Conservation (phyloP, 2,329 filamentous ascomycete genomes). For the Nakataea oryzae region DNA sequence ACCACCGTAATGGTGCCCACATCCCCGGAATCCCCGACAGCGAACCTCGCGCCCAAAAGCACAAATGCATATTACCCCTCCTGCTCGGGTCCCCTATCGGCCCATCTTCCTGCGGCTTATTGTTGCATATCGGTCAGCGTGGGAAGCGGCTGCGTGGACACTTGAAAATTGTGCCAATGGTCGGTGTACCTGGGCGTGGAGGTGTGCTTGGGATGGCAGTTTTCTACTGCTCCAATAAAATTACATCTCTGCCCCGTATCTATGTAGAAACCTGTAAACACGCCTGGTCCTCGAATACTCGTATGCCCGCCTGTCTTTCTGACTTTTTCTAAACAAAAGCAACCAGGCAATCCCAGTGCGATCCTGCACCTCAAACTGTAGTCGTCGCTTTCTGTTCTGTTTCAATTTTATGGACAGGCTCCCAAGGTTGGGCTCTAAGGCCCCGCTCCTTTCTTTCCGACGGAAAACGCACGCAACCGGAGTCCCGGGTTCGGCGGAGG, state of each 20-base stretch:
- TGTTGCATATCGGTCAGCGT: no score
- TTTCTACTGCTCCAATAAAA: no score
- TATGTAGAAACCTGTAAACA: background rate
- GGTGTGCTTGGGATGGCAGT: no score
- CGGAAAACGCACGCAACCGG: background rate
- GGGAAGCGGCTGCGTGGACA: background rate
- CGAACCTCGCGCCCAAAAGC: background rate
- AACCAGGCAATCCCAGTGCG: no score
- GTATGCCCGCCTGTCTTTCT: no score
- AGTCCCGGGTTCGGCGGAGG: background rate
- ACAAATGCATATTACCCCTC: background rate
- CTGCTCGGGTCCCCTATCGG: background rate
- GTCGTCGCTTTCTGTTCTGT: background rate
- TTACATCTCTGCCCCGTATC: background rate
- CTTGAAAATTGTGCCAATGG: background rate
- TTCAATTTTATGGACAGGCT: background rate
- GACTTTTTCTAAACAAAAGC: no score
- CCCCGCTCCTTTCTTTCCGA: background rate
- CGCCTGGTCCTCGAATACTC: background rate
- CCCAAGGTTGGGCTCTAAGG: background rate
- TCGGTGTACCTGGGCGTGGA: background rate
- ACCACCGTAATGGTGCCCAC: no score
- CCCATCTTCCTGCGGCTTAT: background rate
- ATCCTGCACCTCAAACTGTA: background rate
- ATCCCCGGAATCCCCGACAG: background rate